phyloP scores from a whole-genome alignment of 2,329 filamentous ascomycete genomes.

The Aspergillus pseudoviridinutans region DNA sequence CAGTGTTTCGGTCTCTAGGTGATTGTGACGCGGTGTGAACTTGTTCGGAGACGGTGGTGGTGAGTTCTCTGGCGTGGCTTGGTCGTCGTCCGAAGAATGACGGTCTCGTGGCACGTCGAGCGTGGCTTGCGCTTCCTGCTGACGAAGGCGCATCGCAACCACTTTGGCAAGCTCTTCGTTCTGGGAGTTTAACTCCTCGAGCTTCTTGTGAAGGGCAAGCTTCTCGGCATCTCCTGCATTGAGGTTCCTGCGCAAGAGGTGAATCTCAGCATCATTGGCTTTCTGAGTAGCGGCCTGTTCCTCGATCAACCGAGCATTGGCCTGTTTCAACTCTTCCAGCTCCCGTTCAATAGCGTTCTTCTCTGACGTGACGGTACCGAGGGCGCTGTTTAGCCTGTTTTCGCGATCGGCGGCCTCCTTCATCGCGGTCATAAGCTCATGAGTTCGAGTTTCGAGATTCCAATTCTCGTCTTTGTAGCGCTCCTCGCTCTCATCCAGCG shows the following conservation, averaged over 20 bases:
- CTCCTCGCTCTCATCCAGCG: constrained; percentile 88
- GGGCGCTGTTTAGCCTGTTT: constrained; percentile 69
- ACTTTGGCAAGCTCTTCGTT: constrained; percentile 88
- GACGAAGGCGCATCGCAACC: constrained; percentile 68
- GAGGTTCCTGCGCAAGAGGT: constrained; percentile 75
- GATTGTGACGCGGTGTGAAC: constrained; percentile 81
- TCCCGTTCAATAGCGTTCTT: constrained; percentile 78
- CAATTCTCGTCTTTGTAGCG: constrained; percentile 98
- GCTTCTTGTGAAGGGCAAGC: constrained; percentile 71
- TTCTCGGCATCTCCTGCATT: constrained; percentile 75
- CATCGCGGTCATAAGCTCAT: constrained; percentile 70
- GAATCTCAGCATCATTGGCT: constrained; percentile 83
- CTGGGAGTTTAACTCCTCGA: constrained; percentile 82
- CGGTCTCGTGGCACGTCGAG: constrained; percentile 59
- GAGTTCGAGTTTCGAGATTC: constrained; percentile 89
- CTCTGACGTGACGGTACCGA: constrained; percentile 67
- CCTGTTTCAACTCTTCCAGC: constrained; percentile 81
- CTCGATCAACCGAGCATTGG: constrained; percentile 72
- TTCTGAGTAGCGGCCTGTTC: constrained; percentile 74
- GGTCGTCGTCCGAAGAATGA: constrained; percentile 62
- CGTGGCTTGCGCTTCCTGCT: constrained; percentile 61
- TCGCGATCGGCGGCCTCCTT: constrained; percentile 78
- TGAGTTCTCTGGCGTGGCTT: constrained; percentile 79
- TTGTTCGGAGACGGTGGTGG: constrained; percentile 89
- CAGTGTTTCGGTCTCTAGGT: constrained; percentile 91